A percentile compares a stretch with the other conserved stretches of the same genome.
These are phyloP conservation scores for Daldinia loculata DNA, from an alignment of 495 filamentous ascomycete genomes.

Conservation along the genomic window DNA sequence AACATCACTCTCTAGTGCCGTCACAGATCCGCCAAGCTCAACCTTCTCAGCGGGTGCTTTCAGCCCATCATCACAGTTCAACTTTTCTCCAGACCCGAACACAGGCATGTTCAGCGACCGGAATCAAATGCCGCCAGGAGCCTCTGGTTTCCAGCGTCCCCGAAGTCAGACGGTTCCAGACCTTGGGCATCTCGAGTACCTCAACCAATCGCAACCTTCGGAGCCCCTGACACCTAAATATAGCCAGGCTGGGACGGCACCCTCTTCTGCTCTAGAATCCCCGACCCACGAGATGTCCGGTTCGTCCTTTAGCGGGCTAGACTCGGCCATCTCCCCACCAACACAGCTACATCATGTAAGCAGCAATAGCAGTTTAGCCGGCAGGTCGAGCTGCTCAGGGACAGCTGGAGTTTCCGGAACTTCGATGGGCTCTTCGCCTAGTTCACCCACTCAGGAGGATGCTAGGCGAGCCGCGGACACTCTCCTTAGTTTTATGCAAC, in stretches of 20 bases:
- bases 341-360: slow-evolving; percentile 60
- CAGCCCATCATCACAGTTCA: slow-evolving; percentile 86
- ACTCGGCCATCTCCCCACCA: slow-evolving; percentile 62
- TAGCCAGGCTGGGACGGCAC: slow-evolving; percentile 62
- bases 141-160: slow-evolving; percentile 73
- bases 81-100: slow-evolving; percentile 78
- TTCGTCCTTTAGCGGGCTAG: slow-evolving; percentile 57
- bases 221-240: slow-evolving; percentile 74
- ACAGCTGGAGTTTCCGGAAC: slow-evolving; percentile 50
- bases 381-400: slow-evolving; percentile 54
- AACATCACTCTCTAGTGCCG: slow-evolving; percentile 63
- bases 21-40: slow-evolving; percentile 69
- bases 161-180: slow-evolving; percentile 93
- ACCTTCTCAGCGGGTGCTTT: slow-evolving; percentile 77
- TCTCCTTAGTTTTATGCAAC: slow-evolving; percentile 83
- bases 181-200: slow-evolving; percentile 71
- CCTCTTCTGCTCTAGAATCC: slow-evolving; percentile 74
- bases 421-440: slow-evolving; percentile 55
- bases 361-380: slow-evolving; percentile 61
- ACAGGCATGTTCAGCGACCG: slow-evolving; percentile 73
- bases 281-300: slow-evolving; percentile 67
- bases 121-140: slow-evolving; percentile 58
- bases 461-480: slow-evolving; percentile 85
- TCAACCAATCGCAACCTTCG: slow-evolving; percentile 67
- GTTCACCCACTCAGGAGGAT: slow-evolving; percentile 89